These are phyloP conservation scores for Kitagawia praeruptora DNA, from an alignment of 129 eudicot species.

Conservation along the genomic window DNA sequence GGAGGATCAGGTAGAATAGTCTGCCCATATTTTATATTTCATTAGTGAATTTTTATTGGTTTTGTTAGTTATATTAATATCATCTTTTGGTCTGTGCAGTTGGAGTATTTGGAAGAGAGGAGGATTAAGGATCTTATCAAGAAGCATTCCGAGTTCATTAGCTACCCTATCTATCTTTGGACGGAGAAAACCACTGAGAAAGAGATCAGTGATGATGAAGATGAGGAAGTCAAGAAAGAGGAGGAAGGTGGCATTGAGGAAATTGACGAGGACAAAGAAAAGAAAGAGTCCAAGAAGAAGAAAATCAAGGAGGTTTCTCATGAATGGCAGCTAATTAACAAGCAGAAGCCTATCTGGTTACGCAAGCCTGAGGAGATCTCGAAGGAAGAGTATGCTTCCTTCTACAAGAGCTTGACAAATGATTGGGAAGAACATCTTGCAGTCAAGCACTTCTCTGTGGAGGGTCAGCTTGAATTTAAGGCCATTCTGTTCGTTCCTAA, in stretches of 20 bases:
- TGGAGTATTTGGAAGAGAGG: not conserved
- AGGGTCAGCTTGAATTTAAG: no score
- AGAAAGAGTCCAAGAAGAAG: not conserved
- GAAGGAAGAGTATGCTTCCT: not conserved
- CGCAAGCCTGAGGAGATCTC: not conserved
- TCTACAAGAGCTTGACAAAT: not conserved
- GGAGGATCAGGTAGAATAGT: not conserved
- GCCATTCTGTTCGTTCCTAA: no score
- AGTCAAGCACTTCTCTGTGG: no score
- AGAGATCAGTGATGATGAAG: not conserved
- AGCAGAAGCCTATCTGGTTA: not conserved
- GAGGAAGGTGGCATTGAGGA: not conserved
- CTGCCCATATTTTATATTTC: not conserved
- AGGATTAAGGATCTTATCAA: not conserved
- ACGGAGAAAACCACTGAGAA: not conserved
- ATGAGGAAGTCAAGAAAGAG: not conserved
- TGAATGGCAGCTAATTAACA: not conserved
- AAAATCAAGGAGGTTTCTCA: slow-evolving; percentile 1
- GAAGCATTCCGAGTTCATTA: not conserved
- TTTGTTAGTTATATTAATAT: not conserved
- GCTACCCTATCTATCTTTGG: not conserved
- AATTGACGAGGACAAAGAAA: not conserved
- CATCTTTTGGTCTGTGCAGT: not conserved
- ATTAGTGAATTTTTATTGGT: no score
- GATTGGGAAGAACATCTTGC: not conserved